Evolutionary conservation across 2,329 filamentous ascomycete genomes (phyloP).

Genomic region (Epichloe uncinata): DNA sequence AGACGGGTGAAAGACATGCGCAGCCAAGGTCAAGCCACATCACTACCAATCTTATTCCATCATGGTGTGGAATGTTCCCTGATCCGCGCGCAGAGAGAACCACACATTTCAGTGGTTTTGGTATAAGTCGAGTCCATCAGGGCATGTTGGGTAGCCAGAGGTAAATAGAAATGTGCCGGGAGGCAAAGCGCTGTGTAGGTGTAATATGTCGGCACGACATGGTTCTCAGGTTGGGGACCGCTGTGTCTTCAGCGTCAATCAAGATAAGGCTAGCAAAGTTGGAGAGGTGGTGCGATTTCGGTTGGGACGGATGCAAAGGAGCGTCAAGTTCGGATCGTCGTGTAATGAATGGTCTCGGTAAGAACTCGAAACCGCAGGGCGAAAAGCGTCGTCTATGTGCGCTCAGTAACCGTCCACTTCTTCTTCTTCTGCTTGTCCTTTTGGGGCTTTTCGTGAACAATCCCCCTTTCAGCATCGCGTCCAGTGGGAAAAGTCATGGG

Average conservation of each 20-base stretch:
- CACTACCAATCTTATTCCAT: background rate
- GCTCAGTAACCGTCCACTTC: constrained; percentile 31
- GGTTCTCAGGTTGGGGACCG: background rate
- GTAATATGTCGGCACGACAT: background rate
- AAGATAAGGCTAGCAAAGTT: background rate
- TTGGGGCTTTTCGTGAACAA: constrained; percentile 7
- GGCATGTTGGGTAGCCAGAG: background rate
- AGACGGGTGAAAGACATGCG: background rate
- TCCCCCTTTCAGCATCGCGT: constrained; percentile 6
- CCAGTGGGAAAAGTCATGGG: constrained; percentile 4
- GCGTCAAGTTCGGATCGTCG: background rate
- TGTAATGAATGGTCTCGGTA: background rate
- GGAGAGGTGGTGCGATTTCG: background rate
- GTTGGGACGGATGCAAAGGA: background rate
- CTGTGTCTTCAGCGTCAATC: background rate
- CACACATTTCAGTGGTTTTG: background rate
- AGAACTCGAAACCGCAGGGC: background rate
- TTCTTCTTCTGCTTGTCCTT: constrained; percentile 30
- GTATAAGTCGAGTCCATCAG: too few species aligned
- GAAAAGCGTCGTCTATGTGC: constrained; percentile 22
- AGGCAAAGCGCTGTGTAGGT: background rate
- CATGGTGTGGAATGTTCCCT: background rate
- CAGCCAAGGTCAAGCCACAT: background rate
- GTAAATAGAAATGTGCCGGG: background rate
- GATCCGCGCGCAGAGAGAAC: background rate